These are phyloP conservation scores for Solanum rostratum DNA, from an alignment of 257 asterid genomes.

Conservation along the genomic window DNA sequence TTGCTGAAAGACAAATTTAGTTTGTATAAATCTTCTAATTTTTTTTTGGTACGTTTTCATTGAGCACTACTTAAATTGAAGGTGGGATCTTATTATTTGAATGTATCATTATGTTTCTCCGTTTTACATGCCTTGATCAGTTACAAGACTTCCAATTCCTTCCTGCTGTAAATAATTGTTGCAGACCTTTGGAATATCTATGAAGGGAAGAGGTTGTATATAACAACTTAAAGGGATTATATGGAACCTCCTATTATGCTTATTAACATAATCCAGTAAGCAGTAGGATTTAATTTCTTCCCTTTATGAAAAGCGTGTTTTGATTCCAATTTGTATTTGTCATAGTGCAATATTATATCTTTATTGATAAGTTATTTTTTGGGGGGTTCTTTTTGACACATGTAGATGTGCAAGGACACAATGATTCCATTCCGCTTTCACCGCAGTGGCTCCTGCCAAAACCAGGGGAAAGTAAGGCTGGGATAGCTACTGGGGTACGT, in stretches of 20 bases:
- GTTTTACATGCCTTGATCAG: not conserved
- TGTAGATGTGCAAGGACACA: slow-evolving; percentile 63
- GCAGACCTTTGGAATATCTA: not conserved
- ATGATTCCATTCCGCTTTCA: slow-evolving; percentile 75
- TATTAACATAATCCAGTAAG: not conserved
- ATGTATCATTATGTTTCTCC: not conserved
- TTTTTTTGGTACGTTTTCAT: not conserved
- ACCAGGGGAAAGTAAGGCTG: slow-evolving; percentile 73
- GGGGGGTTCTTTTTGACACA: not conserved
- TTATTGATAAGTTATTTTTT: not conserved
- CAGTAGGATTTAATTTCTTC: not conserved
- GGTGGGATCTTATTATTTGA: not conserved
- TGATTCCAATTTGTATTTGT: not conserved
- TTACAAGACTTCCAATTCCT: not conserved
- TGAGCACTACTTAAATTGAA: not conserved
- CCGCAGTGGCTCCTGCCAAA: slow-evolving; percentile 97
- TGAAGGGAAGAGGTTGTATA: not conserved
- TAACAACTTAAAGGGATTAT: not conserved
- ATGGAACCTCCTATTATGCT: not conserved
- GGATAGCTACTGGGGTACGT: slow-evolving; percentile 55
- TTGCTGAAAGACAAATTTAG: not conserved
- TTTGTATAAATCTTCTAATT: not conserved
- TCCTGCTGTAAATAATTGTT: not conserved
- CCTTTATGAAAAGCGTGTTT: not conserved
- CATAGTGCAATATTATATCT: not conserved